Conservation (phyloP, 345 rosid genomes). For the Melastoma malabathricum region DNA sequence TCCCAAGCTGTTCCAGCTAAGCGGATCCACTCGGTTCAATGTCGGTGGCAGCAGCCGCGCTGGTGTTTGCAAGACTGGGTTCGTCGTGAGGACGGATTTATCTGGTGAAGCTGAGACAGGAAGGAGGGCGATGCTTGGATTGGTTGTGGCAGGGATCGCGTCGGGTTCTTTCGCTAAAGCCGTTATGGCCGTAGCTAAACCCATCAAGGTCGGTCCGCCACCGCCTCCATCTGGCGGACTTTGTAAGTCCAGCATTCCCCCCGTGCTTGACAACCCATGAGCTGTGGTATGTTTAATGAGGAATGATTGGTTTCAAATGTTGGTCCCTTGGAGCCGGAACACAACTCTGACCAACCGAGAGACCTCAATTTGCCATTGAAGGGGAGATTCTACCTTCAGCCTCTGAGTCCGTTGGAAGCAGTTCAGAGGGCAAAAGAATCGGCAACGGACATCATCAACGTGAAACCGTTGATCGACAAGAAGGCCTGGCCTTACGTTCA, state of each 20-base stretch:
- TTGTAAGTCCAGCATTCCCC: slow-evolving; percentile 34
- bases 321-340: slow-evolving; percentile 59
- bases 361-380: slow-evolving; percentile 42
- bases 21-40: slow-evolving; percentile 39
- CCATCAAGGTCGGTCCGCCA: slow-evolving; percentile 82
- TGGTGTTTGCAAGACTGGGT: slow-evolving; percentile 19
- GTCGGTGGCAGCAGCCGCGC: slow-evolving; percentile 12
- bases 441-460: slow-evolving; percentile 63
- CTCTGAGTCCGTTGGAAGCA: slow-evolving; percentile 52
- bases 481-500: slow-evolving; percentile 88
- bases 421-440: slow-evolving; percentile 74
- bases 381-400: slow-evolving; percentile 61
- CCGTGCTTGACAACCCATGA: no score
- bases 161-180: slow-evolving; percentile 60
- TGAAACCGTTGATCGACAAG: slow-evolving; percentile 66
- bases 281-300: no score
- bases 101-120: slow-evolving; percentile 43
- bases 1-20: slow-evolving; percentile 50
- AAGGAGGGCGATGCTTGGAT: slow-evolving; percentile 60
- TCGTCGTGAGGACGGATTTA: slow-evolving; percentile 44
- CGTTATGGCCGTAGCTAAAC: slow-evolving; percentile 51
- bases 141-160: slow-evolving; percentile 60
- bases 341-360: slow-evolving; percentile 74
- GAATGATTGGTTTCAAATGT: no score
- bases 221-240: slow-evolving; percentile 92